These are phyloP conservation scores for Paecilomyces sp. DNA, from an alignment of 2,329 filamentous ascomycete species.

Conservation along the genomic window DNA sequence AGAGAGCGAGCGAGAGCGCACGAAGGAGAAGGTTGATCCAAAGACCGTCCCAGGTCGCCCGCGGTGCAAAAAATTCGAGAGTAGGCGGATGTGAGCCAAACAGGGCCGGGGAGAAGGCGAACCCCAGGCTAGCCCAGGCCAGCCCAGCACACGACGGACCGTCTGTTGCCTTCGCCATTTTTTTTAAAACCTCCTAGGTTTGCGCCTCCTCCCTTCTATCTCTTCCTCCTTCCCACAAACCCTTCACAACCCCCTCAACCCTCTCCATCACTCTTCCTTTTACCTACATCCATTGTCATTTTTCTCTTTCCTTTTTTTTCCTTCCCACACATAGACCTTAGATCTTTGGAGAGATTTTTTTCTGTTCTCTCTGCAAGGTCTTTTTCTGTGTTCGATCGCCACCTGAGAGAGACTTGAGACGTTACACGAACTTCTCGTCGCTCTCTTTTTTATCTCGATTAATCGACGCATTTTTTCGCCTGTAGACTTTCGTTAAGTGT, in stretches of 20 bases:
- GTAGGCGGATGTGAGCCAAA: not conserved
- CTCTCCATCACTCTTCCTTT: constrained; percentile 5
- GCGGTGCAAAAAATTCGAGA: not conserved
- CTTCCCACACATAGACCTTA: constrained; percentile 24
- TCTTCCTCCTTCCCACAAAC: constrained; percentile 11
- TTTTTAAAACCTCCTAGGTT: constrained; percentile 5
- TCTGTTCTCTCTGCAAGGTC: constrained; percentile 4
- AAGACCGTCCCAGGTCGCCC: not conserved
- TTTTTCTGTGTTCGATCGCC: constrained; percentile 10
- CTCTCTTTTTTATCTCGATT: constrained; percentile 11
- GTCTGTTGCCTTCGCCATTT: constrained; percentile 3
- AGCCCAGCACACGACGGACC: not conserved
- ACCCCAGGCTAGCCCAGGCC: not conserved
- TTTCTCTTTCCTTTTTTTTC: constrained; percentile 18
- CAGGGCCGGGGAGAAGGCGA: not conserved
- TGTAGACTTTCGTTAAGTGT: constrained; percentile 3
- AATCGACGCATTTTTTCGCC: constrained; percentile 5
- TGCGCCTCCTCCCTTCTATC: constrained; percentile 8
- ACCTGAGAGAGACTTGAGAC: constrained; percentile 9
- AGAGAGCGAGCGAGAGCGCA: not conserved
- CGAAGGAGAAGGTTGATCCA: not conserved
- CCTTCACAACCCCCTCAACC: constrained; percentile 10
- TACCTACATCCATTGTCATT: constrained; percentile 14
- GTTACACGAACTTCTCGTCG: constrained; percentile 9
- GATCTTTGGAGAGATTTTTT: constrained; percentile 21